Conservation (phyloP, 345 rosid genomes). For the Cardamine chenopodiifolia region DNA sequence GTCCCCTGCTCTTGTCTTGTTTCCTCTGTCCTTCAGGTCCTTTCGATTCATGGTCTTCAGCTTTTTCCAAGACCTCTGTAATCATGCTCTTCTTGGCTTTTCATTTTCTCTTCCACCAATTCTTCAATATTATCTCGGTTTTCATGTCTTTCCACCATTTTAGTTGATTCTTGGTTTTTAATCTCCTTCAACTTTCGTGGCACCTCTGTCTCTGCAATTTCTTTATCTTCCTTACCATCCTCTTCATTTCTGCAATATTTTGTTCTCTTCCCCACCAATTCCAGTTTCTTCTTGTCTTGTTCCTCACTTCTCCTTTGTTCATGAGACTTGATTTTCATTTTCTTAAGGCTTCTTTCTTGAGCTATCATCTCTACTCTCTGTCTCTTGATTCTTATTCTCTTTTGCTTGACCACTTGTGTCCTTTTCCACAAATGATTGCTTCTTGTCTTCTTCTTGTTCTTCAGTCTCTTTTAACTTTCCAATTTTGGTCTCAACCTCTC, state of each 20-base stretch:
- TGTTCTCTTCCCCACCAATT: not conserved
- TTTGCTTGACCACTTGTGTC: not conserved
- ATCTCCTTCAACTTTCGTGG: not conserved
- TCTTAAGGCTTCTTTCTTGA: slow-evolving; percentile 1
- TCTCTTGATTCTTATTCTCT: slow-evolving; percentile 6
- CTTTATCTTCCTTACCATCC: not conserved
- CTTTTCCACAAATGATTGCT: not conserved
- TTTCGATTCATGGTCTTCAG: slow-evolving; percentile 1
- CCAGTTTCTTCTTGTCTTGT: slow-evolving; percentile 19
- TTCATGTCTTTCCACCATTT: not conserved
- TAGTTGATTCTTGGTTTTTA: not conserved
- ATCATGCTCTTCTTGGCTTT: not conserved
- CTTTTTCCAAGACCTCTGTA: not conserved
- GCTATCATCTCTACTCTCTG: slow-evolving; percentile 6
- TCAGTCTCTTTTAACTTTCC: not conserved
- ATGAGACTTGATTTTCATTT: not conserved
- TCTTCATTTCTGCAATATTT: not conserved
- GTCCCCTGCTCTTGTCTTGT: not conserved
- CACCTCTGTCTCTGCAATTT: not conserved
- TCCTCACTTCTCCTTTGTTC: slow-evolving; percentile 4
- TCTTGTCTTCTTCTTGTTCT: not conserved
- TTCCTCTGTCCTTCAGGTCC: not conserved
- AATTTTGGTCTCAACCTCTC: not conserved
- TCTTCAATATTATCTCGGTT: not conserved
- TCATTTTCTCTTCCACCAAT: not conserved